Conservation (phyloP, 1,284 basidiomycete genomes). For the Leccinum pseudoinsigne region DNA sequence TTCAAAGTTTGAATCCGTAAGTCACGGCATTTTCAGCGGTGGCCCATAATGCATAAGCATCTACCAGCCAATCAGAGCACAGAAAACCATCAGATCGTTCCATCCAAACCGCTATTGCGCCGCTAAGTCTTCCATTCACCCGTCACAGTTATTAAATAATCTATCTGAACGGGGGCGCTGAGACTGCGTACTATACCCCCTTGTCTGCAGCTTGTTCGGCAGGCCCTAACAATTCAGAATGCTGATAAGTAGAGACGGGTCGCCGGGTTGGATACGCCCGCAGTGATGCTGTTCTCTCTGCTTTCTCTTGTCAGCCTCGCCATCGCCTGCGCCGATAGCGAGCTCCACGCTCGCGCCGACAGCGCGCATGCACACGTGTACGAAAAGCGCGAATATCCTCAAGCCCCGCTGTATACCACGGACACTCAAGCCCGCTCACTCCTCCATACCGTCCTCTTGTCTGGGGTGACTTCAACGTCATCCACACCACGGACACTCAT, state of each 20-base stretch:
- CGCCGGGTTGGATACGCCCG: background rate
- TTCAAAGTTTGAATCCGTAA: too few relatives aligned
- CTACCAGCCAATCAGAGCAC: too few relatives aligned
- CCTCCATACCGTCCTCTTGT: too few relatives aligned
- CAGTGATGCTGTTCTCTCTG: slow-evolving; percentile 21
- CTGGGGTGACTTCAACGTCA: slow-evolving; percentile 32
- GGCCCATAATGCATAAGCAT: too few relatives aligned
- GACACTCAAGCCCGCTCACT: slow-evolving; percentile 25
- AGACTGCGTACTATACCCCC: too few relatives aligned
- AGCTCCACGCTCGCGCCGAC: slow-evolving; percentile 11
- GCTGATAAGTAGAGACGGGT: slow-evolving; percentile 5
- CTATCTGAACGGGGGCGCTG: too few relatives aligned
- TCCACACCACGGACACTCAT: slow-evolving; percentile 64
- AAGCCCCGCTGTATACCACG: slow-evolving; percentile 22
- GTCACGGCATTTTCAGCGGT: too few relatives aligned
- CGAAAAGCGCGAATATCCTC: slow-evolving; percentile 58
- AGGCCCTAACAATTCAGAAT: background rate
- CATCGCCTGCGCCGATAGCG: slow-evolving; percentile 20
- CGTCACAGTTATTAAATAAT: too few relatives aligned
- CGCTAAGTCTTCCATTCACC: too few relatives aligned
- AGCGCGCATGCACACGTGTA: slow-evolving; percentile 36
- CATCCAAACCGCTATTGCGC: too few relatives aligned
- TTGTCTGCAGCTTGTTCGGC: too few relatives aligned
- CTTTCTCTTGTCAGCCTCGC: slow-evolving; percentile 21
- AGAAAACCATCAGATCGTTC: too few relatives aligned